Base-by-base conservation (phyloP, 192 early-diverging fungal genomes). In the Chytriomyces confervae region DNA sequence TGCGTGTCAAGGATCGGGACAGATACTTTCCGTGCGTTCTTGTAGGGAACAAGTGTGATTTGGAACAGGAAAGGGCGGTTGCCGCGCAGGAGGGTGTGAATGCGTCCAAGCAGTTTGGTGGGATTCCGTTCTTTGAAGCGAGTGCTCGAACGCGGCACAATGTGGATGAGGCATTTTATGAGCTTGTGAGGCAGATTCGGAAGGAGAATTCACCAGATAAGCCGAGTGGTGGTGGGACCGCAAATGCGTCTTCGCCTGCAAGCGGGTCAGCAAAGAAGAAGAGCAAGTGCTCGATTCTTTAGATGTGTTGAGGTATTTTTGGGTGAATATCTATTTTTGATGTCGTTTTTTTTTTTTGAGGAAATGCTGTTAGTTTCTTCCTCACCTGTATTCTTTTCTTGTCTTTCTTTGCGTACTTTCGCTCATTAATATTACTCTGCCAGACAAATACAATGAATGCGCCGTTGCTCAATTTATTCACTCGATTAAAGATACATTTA, bases 101-200 rank as follows among this genome's bases (percentile, higher is more conserved):
- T n/a, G 84, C 95, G 18, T 93, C 95, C 20, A 85, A 85, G 76
- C 80, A 81, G 20, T 94, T 95, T 80, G 88, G 86, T 18, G 95
- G 93, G 72, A 83, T 88, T 50, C 69, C 69, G 48, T 95, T 94
- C 84, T 89, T 95, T 45, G 96, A 98, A 82, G 94, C 96, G 53
- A 93, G 91, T 53, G 97, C 97, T 64, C 94, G 93, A 82, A 88
- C 89, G 61, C 89, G 92, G 66, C 91, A 94, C 64, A 96, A 96
- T 78, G 97, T 98, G 20, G 96, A 98, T 67, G 95, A 97, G 72
- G 89, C 93, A 0, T 98, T 95, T 81, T 94, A 91, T 80, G 87
- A 90, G 45, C 88, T 97, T 29, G 96, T 98, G 20, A 89, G 92
- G 43, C 90, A 92, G 72, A 95, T 96, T 64, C 86, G 94, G 36